Conservation (phyloP, 176 grass and related monocot genomes). For the Typha latifolia region DNA sequence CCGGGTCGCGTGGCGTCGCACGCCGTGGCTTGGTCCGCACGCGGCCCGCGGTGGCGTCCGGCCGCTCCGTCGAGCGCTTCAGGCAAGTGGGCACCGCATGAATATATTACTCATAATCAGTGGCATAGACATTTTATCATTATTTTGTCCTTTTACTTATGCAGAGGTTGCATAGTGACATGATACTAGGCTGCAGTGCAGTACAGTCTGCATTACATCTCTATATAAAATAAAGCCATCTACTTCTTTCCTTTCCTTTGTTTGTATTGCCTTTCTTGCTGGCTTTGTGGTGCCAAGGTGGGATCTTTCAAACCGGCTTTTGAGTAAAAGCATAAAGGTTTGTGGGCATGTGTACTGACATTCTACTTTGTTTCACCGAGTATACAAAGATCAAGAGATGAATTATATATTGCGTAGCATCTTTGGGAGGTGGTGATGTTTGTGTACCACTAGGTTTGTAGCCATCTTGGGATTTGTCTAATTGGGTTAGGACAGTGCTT, state of each 20-base stretch:
- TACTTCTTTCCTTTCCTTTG: not conserved
- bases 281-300: not conserved
- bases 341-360: not conserved
- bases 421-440: not conserved
- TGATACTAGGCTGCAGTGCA: too few relatives aligned
- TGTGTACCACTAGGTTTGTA: not conserved
- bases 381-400: not conserved
- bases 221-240: not conserved
- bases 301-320: not conserved
- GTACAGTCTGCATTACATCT: not conserved
- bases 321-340: not conserved
- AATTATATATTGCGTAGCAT: not conserved
- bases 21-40: conserved; percentile 88
- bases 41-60: conserved; percentile 70
- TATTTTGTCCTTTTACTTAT: conserved; percentile 21
- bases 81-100: conserved; percentile 40
- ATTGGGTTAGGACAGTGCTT: not conserved
- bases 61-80: conserved; percentile 78
- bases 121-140: not conserved
- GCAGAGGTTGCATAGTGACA: too few relatives aligned
- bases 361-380: not conserved
- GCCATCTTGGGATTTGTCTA: not conserved
- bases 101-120: not conserved
- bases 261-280: not conserved
- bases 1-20: conserved; percentile 81